Evolutionary conservation across 257 asterid species (phyloP), one percentile per base, ranked within the genome.

Genomic region (Prunella vulgaris): DNA sequence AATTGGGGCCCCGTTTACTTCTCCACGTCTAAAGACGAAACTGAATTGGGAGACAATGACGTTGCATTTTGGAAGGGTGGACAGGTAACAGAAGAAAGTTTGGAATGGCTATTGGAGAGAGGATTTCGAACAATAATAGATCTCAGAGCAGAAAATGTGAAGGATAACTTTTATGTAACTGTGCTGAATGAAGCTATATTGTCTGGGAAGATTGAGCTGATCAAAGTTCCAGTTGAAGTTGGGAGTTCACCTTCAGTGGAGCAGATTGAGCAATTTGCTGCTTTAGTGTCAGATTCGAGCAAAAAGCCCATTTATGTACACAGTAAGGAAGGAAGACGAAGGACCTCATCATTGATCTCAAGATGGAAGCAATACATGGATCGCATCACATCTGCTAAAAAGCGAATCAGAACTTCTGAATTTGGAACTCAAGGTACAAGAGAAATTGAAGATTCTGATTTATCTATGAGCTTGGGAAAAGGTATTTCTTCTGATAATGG

Each of bases 81-180:
- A 54, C 99, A 94, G 82, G 96, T 90, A 70, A 91, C 96, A 0
- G 99, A 94, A 73, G 99, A 91, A 72, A 87, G 97, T 73, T 79
- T 94, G 70, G 70, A 69, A 59, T 94, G 97, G 97, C 86, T 94
- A 32, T 66, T 89, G 70, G 91, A 84, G 59, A 87, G 84, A 56
- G 97, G 97, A 21, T 91, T 91, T 74, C 80, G 76, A 84, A 94
- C 95, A 28, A 80, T 94, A 71, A 81, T 94, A 42, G 99, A 94
- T 82, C 95, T 94, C 67, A 86, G 97, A 77, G 96, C 93, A 25
- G 97, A 94, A 86, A 76, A 69, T 52, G 92, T 87, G 76, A 94
- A 89, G 82, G 99, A 94, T 75, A 78, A 77, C 42, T 91, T 94
- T 82, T 89, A 82, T 73, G 86, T 90, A 79, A 68, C 68, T 10